A percentile compares a stretch with the other conserved stretches of the same genome.
Conservation (phyloP, 1,284 basidiomycete species). For the Moesziomyces aphidis region DNA sequence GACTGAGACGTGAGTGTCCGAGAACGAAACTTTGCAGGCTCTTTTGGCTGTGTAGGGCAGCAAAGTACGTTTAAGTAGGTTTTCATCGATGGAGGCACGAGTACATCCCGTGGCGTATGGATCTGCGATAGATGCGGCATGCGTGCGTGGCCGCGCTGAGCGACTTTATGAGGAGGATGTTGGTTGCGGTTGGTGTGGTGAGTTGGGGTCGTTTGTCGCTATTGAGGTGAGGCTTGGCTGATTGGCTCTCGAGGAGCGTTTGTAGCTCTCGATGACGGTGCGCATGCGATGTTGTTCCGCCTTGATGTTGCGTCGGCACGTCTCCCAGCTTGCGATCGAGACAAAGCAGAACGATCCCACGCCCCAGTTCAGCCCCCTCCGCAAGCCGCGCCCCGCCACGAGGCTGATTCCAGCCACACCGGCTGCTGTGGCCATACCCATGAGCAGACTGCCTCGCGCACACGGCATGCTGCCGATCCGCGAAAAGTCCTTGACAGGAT, state of each 20-base stretch:
- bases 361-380: conserved; percentile 53
- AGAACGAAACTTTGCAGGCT: too few relatives aligned
- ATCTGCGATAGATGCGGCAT: too few relatives aligned
- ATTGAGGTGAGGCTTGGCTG: conserved; percentile 9
- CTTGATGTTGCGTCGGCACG: conserved; percentile 42
- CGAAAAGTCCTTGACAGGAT: conserved; percentile 33
- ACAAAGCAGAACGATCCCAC: conserved; percentile 53
- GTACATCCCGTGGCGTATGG: too few relatives aligned
- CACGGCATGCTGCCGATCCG: conserved; percentile 43
- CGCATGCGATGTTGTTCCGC: conserved; percentile 47
- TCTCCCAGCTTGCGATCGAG: conserved; percentile 41
- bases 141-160: background rate
- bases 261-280: conserved; percentile 48
- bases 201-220: background rate
- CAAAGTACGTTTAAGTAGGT: too few relatives aligned
- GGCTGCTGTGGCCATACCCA: conserved; percentile 52
- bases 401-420: conserved; percentile 46
- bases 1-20: too few relatives aligned
- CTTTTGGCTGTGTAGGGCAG: too few relatives aligned
- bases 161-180: background rate
- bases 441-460: conserved; percentile 36
- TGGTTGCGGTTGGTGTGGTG: background rate
- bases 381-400: conserved; percentile 45
- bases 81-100: too few relatives aligned
- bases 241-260: conserved; percentile 5